Base-by-base conservation (phyloP, 345 rosid species). In the Ceriops decandra region DNA sequence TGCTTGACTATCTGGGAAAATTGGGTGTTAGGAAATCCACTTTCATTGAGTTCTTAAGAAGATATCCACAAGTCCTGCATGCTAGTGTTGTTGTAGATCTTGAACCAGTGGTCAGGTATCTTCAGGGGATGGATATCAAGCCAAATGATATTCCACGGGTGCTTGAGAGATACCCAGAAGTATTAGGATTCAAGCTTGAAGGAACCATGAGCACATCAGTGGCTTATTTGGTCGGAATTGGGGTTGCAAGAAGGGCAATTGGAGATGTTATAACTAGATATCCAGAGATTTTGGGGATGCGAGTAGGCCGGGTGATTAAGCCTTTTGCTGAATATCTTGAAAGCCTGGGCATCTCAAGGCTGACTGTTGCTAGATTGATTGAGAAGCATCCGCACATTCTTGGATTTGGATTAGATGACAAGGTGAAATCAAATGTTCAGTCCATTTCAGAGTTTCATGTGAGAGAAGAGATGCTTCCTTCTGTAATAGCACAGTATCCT, bases 171-270 rank as follows among this genome's bases (percentile, higher is more conserved):
- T 92, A 90, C 74, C 98, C 97, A 3, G 98, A 90, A 74, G 86
- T 92, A 42, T 67, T 92, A 60, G 98, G 98, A 24, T 90, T 92
- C 80, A 92, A 92, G 84, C 91, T 92, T 33, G 97, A 92, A 82
- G 98, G 98, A 42, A 92, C 97, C 13, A 92, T 90, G 95, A 90
- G 98, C 79, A 92, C 98, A 21, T 90, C 98, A 2, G 93, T 90
- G 20, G 95, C 98, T 78, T 92, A 88, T 80, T 69, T 92, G 76
- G 87, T 87, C 21, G 98, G 95, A 64, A 90, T 92, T 68, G 98
- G 95, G 57, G 89, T 90, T 52, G 84, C 93, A 42, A 87, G 97
- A 82, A 92, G 97, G 78, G 97, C 87, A 76, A 80, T 90, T 76
- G 97, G 97, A 24, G 87, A 84, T 63, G 76, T 89, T 68, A 74